These are phyloP conservation scores for Solanum medicagineum DNA, from an alignment of 257 asterid genomes.

Conservation along the genomic window DNA sequence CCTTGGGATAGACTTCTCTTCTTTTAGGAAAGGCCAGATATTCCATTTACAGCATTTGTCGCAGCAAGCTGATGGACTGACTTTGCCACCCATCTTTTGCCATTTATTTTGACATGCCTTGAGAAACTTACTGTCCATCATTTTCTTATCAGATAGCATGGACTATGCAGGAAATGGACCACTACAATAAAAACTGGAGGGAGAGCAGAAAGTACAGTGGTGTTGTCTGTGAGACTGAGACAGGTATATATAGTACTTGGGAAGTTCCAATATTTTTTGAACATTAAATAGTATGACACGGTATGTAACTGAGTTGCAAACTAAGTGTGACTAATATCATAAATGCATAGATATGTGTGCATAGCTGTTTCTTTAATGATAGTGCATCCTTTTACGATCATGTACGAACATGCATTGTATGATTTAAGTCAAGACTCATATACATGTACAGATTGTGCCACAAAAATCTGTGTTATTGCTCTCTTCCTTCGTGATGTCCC, in stretches of 20 bases:
- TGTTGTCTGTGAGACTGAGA: slow-evolving; percentile 23
- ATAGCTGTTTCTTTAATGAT: slow-evolving; percentile 14
- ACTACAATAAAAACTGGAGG: not conserved
- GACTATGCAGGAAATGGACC: not conserved
- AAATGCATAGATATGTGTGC: slow-evolving; percentile 16
- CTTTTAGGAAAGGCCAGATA: slow-evolving; percentile 25
- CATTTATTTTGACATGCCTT: slow-evolving; percentile 40
- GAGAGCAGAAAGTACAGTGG: slow-evolving; percentile 5
- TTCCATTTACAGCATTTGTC: slow-evolving; percentile 43
- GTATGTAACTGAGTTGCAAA: slow-evolving; percentile 7
- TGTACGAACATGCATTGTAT: slow-evolving; percentile 70
- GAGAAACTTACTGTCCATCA: slow-evolving; percentile 22
- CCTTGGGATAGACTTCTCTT: slow-evolving; percentile 39
- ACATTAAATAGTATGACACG: slow-evolving; percentile 25
- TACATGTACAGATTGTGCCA: slow-evolving; percentile 2
- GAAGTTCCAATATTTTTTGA: slow-evolving; percentile 15
- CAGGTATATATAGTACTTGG: slow-evolving; percentile 37
- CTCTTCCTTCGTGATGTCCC: not conserved
- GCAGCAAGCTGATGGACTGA: slow-evolving; percentile 21
- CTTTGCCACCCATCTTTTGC: slow-evolving; percentile 25
- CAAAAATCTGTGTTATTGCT: slow-evolving; percentile 1
- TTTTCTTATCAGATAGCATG: slow-evolving; percentile 13
- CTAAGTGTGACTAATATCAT: slow-evolving; percentile 25
- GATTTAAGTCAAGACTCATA: slow-evolving; percentile 4
- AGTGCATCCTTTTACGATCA: slow-evolving; percentile 32